Evolutionary conservation across 768 basidiomycete genomes (phyloP).

Genomic region (Tulasnella sp.): DNA sequence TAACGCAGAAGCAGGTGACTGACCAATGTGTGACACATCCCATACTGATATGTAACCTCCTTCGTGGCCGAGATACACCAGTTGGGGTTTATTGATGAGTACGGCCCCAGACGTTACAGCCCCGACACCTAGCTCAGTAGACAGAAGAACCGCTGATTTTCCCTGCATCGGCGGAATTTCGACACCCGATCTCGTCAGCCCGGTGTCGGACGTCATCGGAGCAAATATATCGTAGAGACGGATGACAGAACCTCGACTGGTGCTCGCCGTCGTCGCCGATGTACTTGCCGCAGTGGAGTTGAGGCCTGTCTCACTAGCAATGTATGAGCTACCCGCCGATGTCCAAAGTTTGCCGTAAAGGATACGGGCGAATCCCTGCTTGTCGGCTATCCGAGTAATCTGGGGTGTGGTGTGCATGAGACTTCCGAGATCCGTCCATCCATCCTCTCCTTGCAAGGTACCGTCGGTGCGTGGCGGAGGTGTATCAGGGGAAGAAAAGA

Average conservation of each 20-base stretch:
- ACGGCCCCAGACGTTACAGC: slow-evolving; percentile 71
- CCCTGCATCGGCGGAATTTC: slow-evolving; percentile 25
- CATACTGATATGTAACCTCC: slow-evolving; percentile 84
- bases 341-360: slow-evolving; percentile 77
- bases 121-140: slow-evolving; percentile 62
- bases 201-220: slow-evolving; percentile 13
- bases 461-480: neutral
- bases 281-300: slow-evolving; percentile 36
- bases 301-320: neutral
- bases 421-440: slow-evolving; percentile 24
- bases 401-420: slow-evolving; percentile 26
- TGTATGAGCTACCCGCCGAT: slow-evolving; percentile 32
- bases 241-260: slow-evolving; percentile 48
- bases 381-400: slow-evolving; percentile 51
- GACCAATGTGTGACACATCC: slow-evolving; percentile 24
- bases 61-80: slow-evolving; percentile 82
- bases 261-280: slow-evolving; percentile 3
- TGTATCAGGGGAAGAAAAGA: slow-evolving; percentile 35
- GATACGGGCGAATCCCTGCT: slow-evolving; percentile 65
- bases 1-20: neutral
- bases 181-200: neutral
- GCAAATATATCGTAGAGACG: slow-evolving; percentile 58
- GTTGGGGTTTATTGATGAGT: slow-evolving; percentile 50
- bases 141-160: slow-evolving; percentile 39
- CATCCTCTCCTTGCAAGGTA: slow-evolving; percentile 11